These are phyloP conservation scores for Ricinus communis DNA, from an alignment of 345 rosid species.

Conservation along the genomic window DNA sequence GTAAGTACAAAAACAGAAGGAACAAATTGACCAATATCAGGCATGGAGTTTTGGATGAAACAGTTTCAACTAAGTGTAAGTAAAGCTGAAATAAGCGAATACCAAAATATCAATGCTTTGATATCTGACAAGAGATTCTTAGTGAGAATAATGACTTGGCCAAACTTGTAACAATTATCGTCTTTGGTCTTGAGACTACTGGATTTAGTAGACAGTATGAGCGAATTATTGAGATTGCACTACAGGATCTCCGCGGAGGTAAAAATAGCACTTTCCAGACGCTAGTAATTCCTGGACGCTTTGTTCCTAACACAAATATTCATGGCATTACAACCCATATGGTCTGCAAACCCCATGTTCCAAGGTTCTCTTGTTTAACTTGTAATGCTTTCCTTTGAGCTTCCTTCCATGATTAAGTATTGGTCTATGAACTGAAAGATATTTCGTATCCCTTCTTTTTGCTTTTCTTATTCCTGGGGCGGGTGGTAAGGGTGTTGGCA, in stretches of 20 bases:
- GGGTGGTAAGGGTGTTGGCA: too few species aligned
- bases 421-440: not conserved
- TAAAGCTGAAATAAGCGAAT: slow-evolving; percentile 33
- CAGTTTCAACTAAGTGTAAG: slow-evolving; percentile 46
- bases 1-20: slow-evolving; percentile 47
- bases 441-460: not conserved
- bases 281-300: slow-evolving; percentile 66
- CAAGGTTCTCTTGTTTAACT: slow-evolving; percentile 50
- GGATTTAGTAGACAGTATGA: slow-evolving; percentile 55
- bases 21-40: slow-evolving; percentile 34
- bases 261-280: slow-evolving; percentile 82
- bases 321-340: slow-evolving; percentile 69
- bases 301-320: slow-evolving; percentile 44
- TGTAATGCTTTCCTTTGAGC: slow-evolving; percentile 1
- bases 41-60: slow-evolving; percentile 41
- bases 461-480: not conserved
- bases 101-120: slow-evolving; percentile 38
- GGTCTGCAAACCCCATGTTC: slow-evolving; percentile 79
- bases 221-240: slow-evolving; percentile 73
- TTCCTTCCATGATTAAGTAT: too few species aligned
- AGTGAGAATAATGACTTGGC: slow-evolving; percentile 53
- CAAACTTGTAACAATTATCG: slow-evolving; percentile 53
- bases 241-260: slow-evolving; percentile 83
- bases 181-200: slow-evolving; percentile 75
- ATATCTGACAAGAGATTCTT: slow-evolving; percentile 51